These are phyloP conservation scores for Eucalyptus globulus DNA, from an alignment of 345 rosid genomes.

Conservation along the genomic window DNA sequence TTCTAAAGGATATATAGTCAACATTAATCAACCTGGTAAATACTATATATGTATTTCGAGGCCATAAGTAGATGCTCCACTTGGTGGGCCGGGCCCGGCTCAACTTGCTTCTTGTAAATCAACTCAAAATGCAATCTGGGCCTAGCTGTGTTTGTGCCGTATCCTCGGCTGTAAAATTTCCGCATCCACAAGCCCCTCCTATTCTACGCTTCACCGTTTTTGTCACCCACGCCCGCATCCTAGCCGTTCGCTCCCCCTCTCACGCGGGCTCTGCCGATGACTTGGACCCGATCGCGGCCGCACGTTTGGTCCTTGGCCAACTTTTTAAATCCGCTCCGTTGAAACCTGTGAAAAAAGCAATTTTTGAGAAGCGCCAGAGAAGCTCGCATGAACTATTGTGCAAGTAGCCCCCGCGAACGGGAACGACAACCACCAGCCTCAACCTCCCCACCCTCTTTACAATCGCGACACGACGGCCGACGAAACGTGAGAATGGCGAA, in stretches of 20 bases:
- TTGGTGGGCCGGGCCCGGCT: background rate
- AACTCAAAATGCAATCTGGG: background rate
- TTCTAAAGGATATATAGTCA: background rate
- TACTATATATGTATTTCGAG: background rate
- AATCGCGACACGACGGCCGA: too few relatives aligned
- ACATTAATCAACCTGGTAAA: background rate
- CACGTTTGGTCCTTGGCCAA: background rate
- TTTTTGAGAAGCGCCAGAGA: too few relatives aligned
- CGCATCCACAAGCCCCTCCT: too few relatives aligned
- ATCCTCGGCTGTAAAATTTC: too few relatives aligned
- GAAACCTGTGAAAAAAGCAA: too few relatives aligned
- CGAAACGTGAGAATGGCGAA: too few relatives aligned
- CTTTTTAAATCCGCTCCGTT: background rate
- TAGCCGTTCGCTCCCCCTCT: constrained; percentile 7
- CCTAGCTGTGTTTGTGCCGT: too few relatives aligned
- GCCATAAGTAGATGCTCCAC: background rate
- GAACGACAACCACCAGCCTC: too few relatives aligned
- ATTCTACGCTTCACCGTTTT: background rate
- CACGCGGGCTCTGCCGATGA: background rate
- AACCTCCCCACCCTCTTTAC: too few relatives aligned
- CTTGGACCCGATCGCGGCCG: background rate
- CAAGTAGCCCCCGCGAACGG: too few relatives aligned
- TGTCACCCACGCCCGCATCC: background rate
- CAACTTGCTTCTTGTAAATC: background rate
- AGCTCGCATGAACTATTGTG: too few relatives aligned